Evolutionary conservation across 2,329 filamentous ascomycete genomes (phyloP), one percentile per base, ranked within the genome.

Genomic region (Aspergillus japonicus): DNA sequence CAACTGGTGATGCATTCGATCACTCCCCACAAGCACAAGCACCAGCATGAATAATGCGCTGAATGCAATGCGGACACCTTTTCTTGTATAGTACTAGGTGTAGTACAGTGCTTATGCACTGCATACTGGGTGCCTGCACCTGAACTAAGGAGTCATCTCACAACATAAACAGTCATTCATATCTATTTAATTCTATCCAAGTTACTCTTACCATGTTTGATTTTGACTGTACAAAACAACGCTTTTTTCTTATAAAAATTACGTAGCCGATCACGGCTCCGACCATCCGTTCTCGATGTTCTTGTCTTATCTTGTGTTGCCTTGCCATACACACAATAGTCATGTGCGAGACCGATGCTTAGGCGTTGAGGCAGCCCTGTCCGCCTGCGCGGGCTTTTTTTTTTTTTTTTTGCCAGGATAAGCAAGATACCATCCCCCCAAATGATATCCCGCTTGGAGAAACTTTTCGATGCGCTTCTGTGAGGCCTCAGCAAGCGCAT

Each of bases 1-100:
- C 62, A 64, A 64, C 61, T 60, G 42, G 26, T 29, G 39, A 24
- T 39, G 31, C 33, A 58, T 16, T 52, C 48, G n/a, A 39, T 48
- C 14, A 42, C 31, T 19, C 5, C 19, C 29, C 50, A 23, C 19
- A 31, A 39, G 50, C 19, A 19, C 23, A 21, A 26, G 26, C 26
- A 26, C 7, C 26, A 7, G 26, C 26, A 26, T 26, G 26, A 26
- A 2, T 26, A 7, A 26, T 7, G 2, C 26, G 26, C 26, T 8
- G 26, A 26, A 7, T 10, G 26, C 26, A 29, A 29, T 29, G 26
- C 26, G 26, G 26, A 7, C 26, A 8, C 3, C 26, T 29, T 29
- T 3, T 29, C 7, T 29, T 8, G 26, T 10, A 8, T 26, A 26
- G 26, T 26, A 7, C 26, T 26, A 10, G 8, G 26, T 29, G 26